A percentile compares a stretch with the other conserved stretches of the same genome.
These are phyloP conservation scores for Tolypocladium nubicola DNA, from an alignment of 2,329 filamentous ascomycete species.

Conservation along the genomic window DNA sequence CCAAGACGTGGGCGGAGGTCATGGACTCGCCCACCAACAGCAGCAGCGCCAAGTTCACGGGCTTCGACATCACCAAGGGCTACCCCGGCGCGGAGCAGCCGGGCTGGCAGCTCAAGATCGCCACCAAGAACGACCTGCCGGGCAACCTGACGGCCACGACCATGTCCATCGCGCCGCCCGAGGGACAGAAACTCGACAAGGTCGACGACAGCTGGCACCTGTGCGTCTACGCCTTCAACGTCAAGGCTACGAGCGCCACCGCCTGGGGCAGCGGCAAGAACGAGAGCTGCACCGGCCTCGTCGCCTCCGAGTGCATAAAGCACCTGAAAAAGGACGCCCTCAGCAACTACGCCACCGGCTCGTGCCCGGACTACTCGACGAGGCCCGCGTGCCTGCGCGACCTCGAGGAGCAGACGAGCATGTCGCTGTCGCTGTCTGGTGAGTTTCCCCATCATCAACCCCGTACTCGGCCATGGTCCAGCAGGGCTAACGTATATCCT, in stretches of 20 bases:
- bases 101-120: constrained; percentile 3
- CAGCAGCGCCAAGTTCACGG: constrained; percentile 1
- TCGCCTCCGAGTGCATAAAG: constrained; percentile 3
- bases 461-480: neutral
- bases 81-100: constrained; percentile 2
- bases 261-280: constrained; percentile 1
- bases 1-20: constrained; percentile 1
- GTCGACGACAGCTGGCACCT: constrained; percentile 6
- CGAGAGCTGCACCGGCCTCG: constrained; percentile 2
- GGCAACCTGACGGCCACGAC: neutral
- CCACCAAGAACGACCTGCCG: neutral
- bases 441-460: neutral
- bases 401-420: neutral
- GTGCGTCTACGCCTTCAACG: constrained; percentile 5
- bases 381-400: constrained; percentile 3
- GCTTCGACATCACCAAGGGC: constrained; percentile 2
- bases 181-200: neutral
- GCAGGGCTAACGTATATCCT: neutral
- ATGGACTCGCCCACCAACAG: constrained; percentile 1
- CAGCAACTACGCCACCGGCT: neutral
- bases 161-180: constrained; percentile 3
- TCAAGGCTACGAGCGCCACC: neutral
- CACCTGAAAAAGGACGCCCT: constrained; percentile 1
- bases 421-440: neutral
- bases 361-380: constrained; percentile 1